Percentiles rank a stretch among this genome's conserved stretches.
Evolutionary conservation across 352 stramenopile genomes (phyloP).

Genomic region (Phytophthora chlamydospora): DNA sequence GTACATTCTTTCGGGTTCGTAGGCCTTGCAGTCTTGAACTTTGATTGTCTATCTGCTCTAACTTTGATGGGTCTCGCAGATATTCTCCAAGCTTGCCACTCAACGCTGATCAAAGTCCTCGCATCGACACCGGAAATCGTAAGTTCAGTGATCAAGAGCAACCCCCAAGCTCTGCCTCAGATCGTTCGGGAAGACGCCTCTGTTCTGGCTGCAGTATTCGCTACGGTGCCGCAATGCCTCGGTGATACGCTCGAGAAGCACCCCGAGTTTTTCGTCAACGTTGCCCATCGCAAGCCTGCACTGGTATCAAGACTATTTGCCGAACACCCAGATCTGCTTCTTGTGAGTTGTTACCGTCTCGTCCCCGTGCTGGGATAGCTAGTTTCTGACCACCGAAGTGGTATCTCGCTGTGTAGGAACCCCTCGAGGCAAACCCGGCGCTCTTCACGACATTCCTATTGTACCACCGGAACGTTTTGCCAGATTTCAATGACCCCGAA

Average conservation of each 20-base stretch:
- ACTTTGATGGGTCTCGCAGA: conserved; percentile 21
- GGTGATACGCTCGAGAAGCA: conserved; percentile 67
- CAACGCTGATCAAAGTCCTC: conserved; percentile 52
- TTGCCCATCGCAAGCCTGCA: conserved; percentile 66
- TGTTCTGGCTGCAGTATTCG: conserved; percentile 55
- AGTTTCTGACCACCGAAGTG: background rate
- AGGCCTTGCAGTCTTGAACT: no score
- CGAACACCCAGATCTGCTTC: conserved; percentile 69
- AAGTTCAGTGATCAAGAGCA: conserved; percentile 55
- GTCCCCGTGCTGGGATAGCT: background rate
- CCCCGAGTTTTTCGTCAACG: conserved; percentile 70
- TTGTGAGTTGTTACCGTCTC: conserved; percentile 37
- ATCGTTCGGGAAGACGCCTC: conserved; percentile 55
- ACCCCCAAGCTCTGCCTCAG: conserved; percentile 52
- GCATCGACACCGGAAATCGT: conserved; percentile 50
- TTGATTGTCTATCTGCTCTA: no score
- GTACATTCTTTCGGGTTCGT: conserved; percentile 59
- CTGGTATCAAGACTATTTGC: conserved; percentile 68
- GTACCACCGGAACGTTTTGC: conserved; percentile 61
- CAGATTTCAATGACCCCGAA: conserved; percentile 58
- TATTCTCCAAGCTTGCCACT: conserved; percentile 48
- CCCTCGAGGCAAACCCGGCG: conserved; percentile 69
- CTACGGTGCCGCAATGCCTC: conserved; percentile 59
- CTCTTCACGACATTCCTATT: conserved; percentile 75
- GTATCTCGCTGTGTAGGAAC: conserved; percentile 41